These are phyloP conservation scores for Echeveria elegans DNA, from an alignment of 164 flowering plant genomes.

Conservation along the genomic window DNA sequence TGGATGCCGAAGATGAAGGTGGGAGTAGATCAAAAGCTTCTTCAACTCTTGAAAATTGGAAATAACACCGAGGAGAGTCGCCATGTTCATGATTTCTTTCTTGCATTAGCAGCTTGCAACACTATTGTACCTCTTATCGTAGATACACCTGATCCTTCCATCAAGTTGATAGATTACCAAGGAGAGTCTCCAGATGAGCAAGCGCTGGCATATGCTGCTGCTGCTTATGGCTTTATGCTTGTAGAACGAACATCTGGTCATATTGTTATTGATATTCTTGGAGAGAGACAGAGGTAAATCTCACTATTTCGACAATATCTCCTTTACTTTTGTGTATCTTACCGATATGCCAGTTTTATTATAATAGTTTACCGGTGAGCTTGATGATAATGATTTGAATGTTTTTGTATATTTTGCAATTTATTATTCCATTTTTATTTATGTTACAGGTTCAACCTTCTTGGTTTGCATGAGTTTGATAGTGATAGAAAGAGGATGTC, in stretches of 20 bases:
- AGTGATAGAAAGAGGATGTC: constrained; percentile 99
- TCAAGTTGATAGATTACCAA: constrained; percentile 75
- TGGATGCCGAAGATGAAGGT: constrained; percentile 81
- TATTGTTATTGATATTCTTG: constrained; percentile 66
- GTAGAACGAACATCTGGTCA: constrained; percentile 91
- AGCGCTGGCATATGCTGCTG: constrained; percentile 96
- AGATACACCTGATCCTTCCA: constrained; percentile 48
- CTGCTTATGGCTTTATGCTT: constrained; percentile 87
- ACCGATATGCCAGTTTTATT: background rate
- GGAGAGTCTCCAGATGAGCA: constrained; percentile 99
- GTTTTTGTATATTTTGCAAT: background rate
- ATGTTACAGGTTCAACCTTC: constrained; percentile 70
- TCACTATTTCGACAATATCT: background rate
- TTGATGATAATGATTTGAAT: background rate
- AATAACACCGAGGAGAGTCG: constrained; percentile 33
- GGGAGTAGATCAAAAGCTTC: constrained; percentile 52
- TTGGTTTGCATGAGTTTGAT: constrained; percentile 97
- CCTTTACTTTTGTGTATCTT: background rate
- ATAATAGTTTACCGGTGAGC: background rate
- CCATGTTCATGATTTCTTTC: constrained; percentile 63
- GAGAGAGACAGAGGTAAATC: constrained; percentile 51
- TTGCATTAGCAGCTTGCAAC: constrained; percentile 94
- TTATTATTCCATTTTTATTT: background rate
- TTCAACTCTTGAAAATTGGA: constrained; percentile 32
- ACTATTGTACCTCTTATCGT: constrained; percentile 76